These are phyloP conservation scores for Ceratobasidium sp. DNA, from an alignment of 1,284 basidiomycete genomes.

Conservation along the genomic window DNA sequence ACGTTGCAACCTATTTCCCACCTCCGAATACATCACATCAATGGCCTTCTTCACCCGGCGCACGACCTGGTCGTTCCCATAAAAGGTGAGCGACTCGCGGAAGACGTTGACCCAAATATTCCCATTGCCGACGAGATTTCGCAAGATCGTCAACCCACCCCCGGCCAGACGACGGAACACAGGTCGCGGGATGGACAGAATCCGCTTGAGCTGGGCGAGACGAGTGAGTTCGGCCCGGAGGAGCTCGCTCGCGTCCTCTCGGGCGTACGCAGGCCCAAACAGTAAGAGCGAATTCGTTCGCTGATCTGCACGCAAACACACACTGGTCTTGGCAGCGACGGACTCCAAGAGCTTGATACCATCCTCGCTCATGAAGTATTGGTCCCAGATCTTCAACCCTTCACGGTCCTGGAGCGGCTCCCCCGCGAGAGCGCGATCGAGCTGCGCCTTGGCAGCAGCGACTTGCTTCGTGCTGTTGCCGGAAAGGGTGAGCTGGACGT, in stretches of 20 bases:
- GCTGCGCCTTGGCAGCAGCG: slow-evolving; percentile 20
- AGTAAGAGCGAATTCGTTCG: slow-evolving; percentile 16
- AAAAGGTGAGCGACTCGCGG: slow-evolving; percentile 26
- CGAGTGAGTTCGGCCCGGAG: slow-evolving; percentile 14
- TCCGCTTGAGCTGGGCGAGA: not conserved
- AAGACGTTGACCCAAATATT: slow-evolving; percentile 25
- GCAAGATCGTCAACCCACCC: slow-evolving; percentile 28
- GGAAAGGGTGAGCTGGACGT: slow-evolving; percentile 13
- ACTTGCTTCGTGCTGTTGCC: slow-evolving; percentile 29
- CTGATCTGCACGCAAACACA: slow-evolving; percentile 23
- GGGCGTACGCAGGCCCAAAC: slow-evolving; percentile 24
- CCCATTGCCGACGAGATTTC: slow-evolving; percentile 34
- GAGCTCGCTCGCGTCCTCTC: slow-evolving; percentile 4
- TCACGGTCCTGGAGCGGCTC: slow-evolving; percentile 2
- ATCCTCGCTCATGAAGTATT: slow-evolving; percentile 8
- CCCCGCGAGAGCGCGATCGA: slow-evolving; percentile 36
- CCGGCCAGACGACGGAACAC: slow-evolving; percentile 17
- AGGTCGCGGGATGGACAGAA: slow-evolving; percentile 10
- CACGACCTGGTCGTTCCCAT: slow-evolving; percentile 25
- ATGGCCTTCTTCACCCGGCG: slow-evolving; percentile 20
- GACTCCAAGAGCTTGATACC: slow-evolving; percentile 7
- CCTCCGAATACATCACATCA: slow-evolving; percentile 29
- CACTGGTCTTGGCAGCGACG: not conserved
- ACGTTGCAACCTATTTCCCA: slow-evolving; percentile 1
- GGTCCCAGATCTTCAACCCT: slow-evolving; percentile 17